A percentile compares a stretch with the other conserved stretches of the same genome.
These are phyloP conservation scores for Pythium oligandrum DNA, from an alignment of 352 stramenopile genomes.

Conservation along the genomic window DNA sequence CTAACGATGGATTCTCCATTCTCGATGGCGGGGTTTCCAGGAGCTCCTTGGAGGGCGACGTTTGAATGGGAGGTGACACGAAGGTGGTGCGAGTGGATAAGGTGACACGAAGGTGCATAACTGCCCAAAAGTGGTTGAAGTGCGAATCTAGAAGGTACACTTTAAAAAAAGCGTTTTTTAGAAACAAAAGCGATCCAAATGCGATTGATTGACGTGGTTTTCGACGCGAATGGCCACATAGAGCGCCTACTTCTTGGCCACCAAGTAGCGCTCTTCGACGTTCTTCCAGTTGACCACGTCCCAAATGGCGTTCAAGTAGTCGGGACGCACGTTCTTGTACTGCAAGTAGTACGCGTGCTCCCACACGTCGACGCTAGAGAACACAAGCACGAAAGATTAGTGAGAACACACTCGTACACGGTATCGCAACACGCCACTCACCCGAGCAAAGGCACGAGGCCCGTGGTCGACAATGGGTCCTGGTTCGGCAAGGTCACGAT, in stretches of 20 bases:
- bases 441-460: constrained; percentile 93
- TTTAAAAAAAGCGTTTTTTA: too few relatives aligned
- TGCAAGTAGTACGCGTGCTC: constrained; percentile 96
- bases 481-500: constrained; percentile 93
- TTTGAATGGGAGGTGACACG: constrained; percentile 6
- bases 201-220: neutral
- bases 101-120: too few relatives aligned
- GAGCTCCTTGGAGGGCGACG: neutral
- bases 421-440: constrained; percentile 11
- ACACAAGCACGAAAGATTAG: constrained; percentile 6
- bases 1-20: constrained; percentile 71
- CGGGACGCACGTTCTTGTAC: constrained; percentile 95
- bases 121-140: constrained; percentile 6
- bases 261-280: constrained; percentile 71
- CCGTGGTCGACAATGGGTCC: constrained; percentile 94
- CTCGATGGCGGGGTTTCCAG: neutral
- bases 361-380: constrained; percentile 95
- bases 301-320: constrained; percentile 94
- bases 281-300: constrained; percentile 96
- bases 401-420: neutral
- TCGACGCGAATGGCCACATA: neutral
- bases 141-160: neutral
- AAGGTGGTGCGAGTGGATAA: neutral
- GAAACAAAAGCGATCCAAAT: neutral
- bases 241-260: constrained; percentile 56